These are phyloP conservation scores for Oryza officinalis DNA, from an alignment of 176 grass and related monocot genomes.

Conservation along the genomic window DNA sequence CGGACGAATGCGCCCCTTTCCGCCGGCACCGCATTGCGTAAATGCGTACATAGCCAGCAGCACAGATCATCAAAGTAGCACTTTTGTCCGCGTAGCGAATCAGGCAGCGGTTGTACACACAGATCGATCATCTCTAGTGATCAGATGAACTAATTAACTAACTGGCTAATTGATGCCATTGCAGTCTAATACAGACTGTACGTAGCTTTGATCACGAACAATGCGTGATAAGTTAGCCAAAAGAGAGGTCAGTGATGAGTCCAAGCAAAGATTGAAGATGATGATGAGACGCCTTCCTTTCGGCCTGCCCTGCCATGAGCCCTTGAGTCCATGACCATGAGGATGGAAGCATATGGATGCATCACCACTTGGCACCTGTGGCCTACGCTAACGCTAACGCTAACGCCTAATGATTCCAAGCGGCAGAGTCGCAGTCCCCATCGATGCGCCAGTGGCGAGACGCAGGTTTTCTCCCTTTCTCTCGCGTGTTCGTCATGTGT, in stretches of 20 bases:
- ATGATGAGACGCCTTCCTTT: background rate
- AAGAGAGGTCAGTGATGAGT: background rate
- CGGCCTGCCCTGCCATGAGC: conserved; percentile 1
- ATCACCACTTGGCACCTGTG: background rate
- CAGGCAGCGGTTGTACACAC: background rate
- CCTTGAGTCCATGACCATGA: too few species aligned
- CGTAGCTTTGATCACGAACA: background rate
- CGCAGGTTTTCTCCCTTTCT: background rate
- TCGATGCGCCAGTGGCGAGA: background rate
- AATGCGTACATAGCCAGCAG: background rate
- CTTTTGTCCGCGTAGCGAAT: background rate
- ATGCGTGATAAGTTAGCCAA: background rate
- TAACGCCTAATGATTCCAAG: conserved; percentile 34
- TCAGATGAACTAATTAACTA: background rate
- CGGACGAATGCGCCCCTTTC: conserved; percentile 33
- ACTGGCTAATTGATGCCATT: background rate
- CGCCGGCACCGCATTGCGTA: conserved; percentile 12
- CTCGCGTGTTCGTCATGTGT: background rate
- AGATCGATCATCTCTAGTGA: background rate
- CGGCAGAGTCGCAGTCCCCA: background rate
- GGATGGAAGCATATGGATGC: too few species aligned
- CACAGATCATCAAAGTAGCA: too few species aligned
- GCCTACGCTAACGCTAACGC: background rate
- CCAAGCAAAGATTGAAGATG: conserved; percentile 29
- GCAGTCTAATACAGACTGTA: background rate